Percentiles rank a stretch among this genome's conserved stretches.
Conservation (phyloP, 345 rosid genomes). For the Citrus maxima region DNA sequence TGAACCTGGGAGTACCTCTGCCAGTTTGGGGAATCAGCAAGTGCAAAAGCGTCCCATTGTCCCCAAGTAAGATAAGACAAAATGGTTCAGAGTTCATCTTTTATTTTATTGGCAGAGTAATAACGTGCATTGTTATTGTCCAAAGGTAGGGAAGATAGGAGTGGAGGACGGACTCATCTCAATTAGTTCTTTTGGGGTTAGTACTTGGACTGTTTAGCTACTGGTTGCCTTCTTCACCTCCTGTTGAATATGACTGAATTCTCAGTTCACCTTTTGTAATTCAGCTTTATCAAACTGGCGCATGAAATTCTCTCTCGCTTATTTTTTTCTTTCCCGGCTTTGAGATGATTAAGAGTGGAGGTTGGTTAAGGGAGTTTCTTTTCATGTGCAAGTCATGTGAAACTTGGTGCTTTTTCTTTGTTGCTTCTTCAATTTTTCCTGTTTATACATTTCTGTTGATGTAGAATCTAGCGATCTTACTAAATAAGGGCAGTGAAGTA, state of each 20-base stretch:
- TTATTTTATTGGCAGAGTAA: background rate
- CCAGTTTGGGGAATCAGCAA: constrained; percentile 30
- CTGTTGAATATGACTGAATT: background rate
- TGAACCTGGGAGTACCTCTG: constrained; percentile 27
- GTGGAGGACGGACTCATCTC: background rate
- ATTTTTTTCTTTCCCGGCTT: background rate
- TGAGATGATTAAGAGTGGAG: background rate
- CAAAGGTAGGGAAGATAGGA: background rate
- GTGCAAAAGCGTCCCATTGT: constrained; percentile 35
- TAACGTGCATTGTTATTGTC: background rate
- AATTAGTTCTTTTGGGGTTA: background rate
- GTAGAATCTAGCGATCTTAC: no score
- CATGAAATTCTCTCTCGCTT: background rate
- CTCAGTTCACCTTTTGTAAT: background rate
- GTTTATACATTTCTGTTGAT: background rate
- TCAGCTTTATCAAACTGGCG: background rate
- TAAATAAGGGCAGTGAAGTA: no score
- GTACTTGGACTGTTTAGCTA: background rate
- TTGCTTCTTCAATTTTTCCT: background rate
- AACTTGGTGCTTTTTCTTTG: background rate
- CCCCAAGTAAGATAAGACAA: constrained; percentile 31
- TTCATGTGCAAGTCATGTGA: background rate
- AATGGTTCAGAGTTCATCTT: background rate
- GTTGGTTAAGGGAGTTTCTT: background rate
- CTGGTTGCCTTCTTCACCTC: background rate